Evolutionary conservation across 495 filamentous ascomycete species (phyloP), one percentile per base, ranked within the genome.

Genomic region (Annulohypoxylon maeteangense): DNA sequence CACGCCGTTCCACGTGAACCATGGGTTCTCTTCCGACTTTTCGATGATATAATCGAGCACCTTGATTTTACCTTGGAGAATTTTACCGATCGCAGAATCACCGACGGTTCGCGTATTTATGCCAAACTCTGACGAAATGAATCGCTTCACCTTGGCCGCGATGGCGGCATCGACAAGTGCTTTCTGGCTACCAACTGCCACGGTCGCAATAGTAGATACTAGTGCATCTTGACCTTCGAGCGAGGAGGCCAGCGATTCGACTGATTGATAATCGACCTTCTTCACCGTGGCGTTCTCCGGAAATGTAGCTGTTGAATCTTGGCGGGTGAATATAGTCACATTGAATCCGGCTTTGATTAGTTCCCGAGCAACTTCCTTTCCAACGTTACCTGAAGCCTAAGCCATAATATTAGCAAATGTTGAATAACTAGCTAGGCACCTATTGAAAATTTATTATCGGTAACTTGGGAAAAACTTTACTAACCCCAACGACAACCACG

Each of bases 81-180:
- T 87, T 73, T 62, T 82, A 47, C 75, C 82, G 69, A 78, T 81
- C 51, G 56, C 73, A 71, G 54, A 70, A 32, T 65, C 72, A 22
- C 68, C 62, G 2, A 78, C 48, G 48, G 72, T 70, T 63, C 81
- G 74, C 20, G 81, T 82, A 62, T 89, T 82, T 56, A 81, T 64
- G 1, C 90, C 91, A 64, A 88, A 93, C 67, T 91, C 89, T 10
- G 85, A 87, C 0, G 89, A 90, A 45, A 92, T 80, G 67, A 90
- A 89, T 27, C 89, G 84, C 74, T 84, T 81, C 2, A 92, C 88
- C 12, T 85, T 83, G 0, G 87, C 89, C 0, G 82, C 81, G 16
- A 87, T 74, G 0, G 88, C 84, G 1, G 90, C 90, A 57, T 92
- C 88, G 11, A 92, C 83, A 23, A 90, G 79, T 0, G 72, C 61